Base-by-base conservation (phyloP, 352 stramenopile genomes). In the Globisporangium paddicum region DNA sequence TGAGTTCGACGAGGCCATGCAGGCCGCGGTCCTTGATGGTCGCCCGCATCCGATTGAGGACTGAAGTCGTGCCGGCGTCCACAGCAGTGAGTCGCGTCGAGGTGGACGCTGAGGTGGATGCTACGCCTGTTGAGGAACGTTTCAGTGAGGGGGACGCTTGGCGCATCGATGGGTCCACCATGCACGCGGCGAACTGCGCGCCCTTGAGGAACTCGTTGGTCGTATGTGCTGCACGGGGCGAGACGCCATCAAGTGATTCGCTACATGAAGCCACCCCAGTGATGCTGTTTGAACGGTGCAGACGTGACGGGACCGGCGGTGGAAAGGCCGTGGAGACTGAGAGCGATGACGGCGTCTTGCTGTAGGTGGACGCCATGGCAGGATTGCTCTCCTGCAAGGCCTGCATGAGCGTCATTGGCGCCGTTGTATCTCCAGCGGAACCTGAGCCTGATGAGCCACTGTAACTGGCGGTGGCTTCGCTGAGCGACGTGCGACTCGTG, bases 181-280 rank as follows among this genome's bases (percentile, higher is more conserved):
- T 63, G 38, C 79, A 89, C 13, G 77, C 77, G 23, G 79, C 79
- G 35, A 87, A 83, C 61, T 89, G 79, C 0, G 75, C 60, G 34
- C 79, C 75, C 52, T 87, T 89, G 42, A 89, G 79, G 49, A 89
- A 89, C 38, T 89, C 77, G 38, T 66, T 77, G 34, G 75, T 89
- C 11, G 76, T 76, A 28, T 60, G 76, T 26, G 45, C 69, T 41
- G 69, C 73, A 11, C 71, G 73, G 18, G 73, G 72, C 16, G 68
- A 84, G 23, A 64, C 23, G 3, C 26, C 64, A 32, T 75, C 70
- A 25, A 68, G 60, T n/a, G 18, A 42, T 19, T 2, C 32, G 52
- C 5, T 37, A 9, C 16, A n/a, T 44, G 35, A 41, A n/a, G 11
- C 5, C 35, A 41, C 18, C 14, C 25, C 13, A 11, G 65, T 71